These are phyloP conservation scores for Macaranga tanarius DNA, from an alignment of 441 rosid genomes.

Conservation along the genomic window DNA sequence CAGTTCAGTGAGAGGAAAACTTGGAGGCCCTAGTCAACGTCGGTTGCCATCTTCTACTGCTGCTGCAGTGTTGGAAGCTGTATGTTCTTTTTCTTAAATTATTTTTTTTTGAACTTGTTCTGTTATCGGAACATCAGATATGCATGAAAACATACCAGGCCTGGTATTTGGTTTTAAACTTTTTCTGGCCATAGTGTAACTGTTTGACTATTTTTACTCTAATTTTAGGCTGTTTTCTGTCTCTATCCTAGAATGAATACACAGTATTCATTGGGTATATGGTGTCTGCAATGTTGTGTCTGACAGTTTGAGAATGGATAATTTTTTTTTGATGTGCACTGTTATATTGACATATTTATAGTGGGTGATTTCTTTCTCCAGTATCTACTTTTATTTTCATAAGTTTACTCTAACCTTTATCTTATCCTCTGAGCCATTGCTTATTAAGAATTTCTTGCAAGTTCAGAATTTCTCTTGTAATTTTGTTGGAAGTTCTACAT, in stretches of 20 bases:
- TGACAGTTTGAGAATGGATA: background rate
- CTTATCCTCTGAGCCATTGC: background rate
- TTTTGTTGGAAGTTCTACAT: background rate
- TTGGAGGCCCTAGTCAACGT: conserved; percentile 99
- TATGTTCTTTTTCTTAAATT: conserved; percentile 36
- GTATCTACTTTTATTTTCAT: background rate
- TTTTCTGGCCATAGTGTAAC: background rate
- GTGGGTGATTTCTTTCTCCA: too few species aligned
- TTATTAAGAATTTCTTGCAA: background rate
- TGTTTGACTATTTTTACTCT: background rate
- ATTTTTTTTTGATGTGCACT: background rate
- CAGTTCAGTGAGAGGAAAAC: conserved; percentile 77
- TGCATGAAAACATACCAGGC: background rate
- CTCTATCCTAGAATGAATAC: background rate
- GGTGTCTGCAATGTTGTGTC: background rate
- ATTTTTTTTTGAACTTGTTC: conserved; percentile 14
- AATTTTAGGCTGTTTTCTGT: background rate
- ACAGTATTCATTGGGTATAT: background rate
- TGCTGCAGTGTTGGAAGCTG: conserved; percentile 79
- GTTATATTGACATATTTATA: background rate
- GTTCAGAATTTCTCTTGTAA: background rate
- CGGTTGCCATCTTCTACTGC: conserved; percentile 68
- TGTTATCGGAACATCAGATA: conserved; percentile 11
- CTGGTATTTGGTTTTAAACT: background rate
- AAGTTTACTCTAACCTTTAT: background rate